Evolutionary conservation across 768 basidiomycete genomes (phyloP), one percentile per base, ranked within the genome.

Genomic region (Collybia nuda): DNA sequence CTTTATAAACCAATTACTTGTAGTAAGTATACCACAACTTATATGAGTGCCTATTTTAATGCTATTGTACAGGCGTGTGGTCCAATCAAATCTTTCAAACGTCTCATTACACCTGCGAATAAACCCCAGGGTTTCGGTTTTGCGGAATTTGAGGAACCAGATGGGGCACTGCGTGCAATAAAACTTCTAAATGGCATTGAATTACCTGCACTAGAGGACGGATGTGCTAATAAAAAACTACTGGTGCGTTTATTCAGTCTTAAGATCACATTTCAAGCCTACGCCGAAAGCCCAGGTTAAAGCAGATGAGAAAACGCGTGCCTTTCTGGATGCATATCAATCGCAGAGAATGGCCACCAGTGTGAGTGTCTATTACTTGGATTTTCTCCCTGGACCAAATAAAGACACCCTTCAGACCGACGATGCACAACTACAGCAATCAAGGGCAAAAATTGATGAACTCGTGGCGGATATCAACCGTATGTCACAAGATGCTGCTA

Each of bases 71-170:
- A 98, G 95, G 86, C 94, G 23, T 98, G 93, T 59, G 97, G 97
- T 12, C 82, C 86, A 3, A 75, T 98, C 52, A 84, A 85, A 52
- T 92, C 90, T 0, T 90, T 99, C 72, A 98, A 95, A 60, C 86
- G 95, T 14, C 84, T 95, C 19, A 90, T 91, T 40, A 95, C 93
- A 1, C 91, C 93, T 21, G 86, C 90, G 15, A 92, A 95, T 62
- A 92, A 95, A 67, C 90, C 95, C 5, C 91, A 95, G 73, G 93
- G 93, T 2, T 98, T 98, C 63, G 97, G 95, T 8, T 99, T 98
- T 68, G 96, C 93, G 43, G 91, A 96, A 66, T 98, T 82, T 63
- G 90, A 95, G 64, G 95, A 95, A 48, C 92, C 96, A 12, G 90
- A 95, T 64, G 85, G 88, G 53, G 94, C 97, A 3, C 69, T 95